Conservation (phyloP, 306 rosid genomes). For the Lotus japonicus region DNA sequence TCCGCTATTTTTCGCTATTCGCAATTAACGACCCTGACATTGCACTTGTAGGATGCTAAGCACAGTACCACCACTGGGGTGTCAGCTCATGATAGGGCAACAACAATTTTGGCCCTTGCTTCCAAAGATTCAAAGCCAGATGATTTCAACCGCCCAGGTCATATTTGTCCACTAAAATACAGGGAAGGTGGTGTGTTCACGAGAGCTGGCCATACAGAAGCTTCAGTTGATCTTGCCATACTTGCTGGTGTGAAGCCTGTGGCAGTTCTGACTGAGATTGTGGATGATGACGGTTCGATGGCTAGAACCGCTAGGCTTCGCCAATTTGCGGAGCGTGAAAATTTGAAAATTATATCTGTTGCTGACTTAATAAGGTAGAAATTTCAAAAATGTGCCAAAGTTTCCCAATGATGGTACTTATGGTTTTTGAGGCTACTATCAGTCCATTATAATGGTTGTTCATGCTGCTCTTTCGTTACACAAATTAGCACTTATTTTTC, state of each 20-base stretch:
- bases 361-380: constrained; percentile 83
- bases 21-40: too few relatives aligned
- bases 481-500: constrained; percentile 12
- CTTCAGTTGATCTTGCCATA: constrained; percentile 81
- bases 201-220: constrained; percentile 99
- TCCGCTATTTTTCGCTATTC: too few relatives aligned
- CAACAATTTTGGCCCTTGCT: constrained; percentile 85
- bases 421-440: not conserved
- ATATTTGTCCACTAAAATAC: constrained; percentile 86
- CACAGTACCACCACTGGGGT: constrained; percentile 90
- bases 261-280: constrained; percentile 83
- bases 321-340: constrained; percentile 59
- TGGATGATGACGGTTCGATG: constrained; percentile 99
- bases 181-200: constrained; percentile 91
- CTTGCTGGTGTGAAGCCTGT: constrained; percentile 86
- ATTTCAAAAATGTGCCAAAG: too few relatives aligned
- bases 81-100: constrained; percentile 88
- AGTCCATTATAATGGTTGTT: not conserved
- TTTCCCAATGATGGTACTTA: not conserved
- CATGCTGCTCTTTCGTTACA: constrained; percentile 15
- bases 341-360: constrained; percentile 83
- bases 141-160: constrained; percentile 96
- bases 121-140: constrained; percentile 72
- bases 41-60: constrained; percentile 75
- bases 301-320: constrained; percentile 92